A percentile compares a stretch with the other conserved stretches of the same genome.
Evolutionary conservation across 1,284 basidiomycete genomes (phyloP).

Genomic region (Tremellales sp.): DNA sequence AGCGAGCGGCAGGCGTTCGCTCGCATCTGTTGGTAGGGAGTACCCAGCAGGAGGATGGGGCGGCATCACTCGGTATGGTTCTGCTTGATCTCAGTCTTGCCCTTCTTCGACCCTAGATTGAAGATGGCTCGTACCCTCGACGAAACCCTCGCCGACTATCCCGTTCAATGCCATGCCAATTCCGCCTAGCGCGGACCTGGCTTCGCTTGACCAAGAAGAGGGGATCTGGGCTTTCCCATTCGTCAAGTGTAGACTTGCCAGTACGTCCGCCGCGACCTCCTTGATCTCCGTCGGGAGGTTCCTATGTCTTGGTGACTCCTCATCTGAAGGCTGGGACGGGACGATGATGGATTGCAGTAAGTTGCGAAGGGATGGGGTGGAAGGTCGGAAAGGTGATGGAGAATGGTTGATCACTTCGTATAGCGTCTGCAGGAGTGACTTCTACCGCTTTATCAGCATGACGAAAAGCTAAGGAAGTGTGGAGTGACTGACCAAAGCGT

Average conservation of each 20-base stretch:
- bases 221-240: slow-evolving; percentile 41
- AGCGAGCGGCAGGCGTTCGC: slow-evolving; percentile 14
- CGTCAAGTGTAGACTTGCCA: slow-evolving; percentile 35
- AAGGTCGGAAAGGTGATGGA: slow-evolving; percentile 41
- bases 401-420: slow-evolving; percentile 30
- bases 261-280: slow-evolving; percentile 19
- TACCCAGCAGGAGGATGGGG: slow-evolving; percentile 8
- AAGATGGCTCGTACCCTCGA: slow-evolving; percentile 21
- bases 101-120: neutral
- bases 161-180: slow-evolving; percentile 21
- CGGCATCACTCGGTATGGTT: slow-evolving; percentile 8
- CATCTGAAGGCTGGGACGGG: slow-evolving; percentile 7
- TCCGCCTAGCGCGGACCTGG: slow-evolving; percentile 33
- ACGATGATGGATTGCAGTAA: slow-evolving; percentile 29
- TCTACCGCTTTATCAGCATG: neutral
- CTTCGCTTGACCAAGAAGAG: slow-evolving; percentile 32
- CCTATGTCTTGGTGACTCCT: neutral
- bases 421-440: slow-evolving; percentile 15
- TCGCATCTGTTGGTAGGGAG: slow-evolving; percentile 27
- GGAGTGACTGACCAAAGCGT: too few relatives aligned
- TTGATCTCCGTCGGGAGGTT: slow-evolving; percentile 9
- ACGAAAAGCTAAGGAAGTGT: too few relatives aligned
- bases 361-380: slow-evolving; percentile 23
- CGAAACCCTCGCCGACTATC: slow-evolving; percentile 33
- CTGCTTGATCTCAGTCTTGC: slow-evolving; percentile 1